Conservation (phyloP, 1,139 yeast genomes). For the Yamadazyma diddensiae region DNA sequence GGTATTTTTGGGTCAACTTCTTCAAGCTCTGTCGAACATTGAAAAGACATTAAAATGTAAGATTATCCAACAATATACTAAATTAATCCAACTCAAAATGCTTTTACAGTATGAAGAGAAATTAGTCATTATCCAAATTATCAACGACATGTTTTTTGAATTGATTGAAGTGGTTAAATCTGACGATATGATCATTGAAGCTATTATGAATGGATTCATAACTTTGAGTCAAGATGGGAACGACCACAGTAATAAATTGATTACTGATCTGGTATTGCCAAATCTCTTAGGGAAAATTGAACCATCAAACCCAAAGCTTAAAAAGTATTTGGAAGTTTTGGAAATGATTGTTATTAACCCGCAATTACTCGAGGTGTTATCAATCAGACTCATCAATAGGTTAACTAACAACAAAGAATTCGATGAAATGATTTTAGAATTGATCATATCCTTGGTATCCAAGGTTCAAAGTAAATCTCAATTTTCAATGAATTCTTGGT, state of each 20-base stretch:
- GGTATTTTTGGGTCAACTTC: constrained; percentile 60
- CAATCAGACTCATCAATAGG: constrained; percentile 47
- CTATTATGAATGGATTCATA: constrained; percentile 51
- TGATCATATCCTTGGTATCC: constrained; percentile 21
- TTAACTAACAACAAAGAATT: constrained; percentile 16
- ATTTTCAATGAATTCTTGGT: constrained; percentile 45
- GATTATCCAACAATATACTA: constrained; percentile 62
- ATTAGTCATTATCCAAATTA: constrained; percentile 60
- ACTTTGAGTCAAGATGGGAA: constrained; percentile 36
- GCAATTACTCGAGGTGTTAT: constrained; percentile 47
- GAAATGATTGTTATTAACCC: constrained; percentile 43
- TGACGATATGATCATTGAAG: constrained; percentile 31
- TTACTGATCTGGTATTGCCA: constrained; percentile 62
- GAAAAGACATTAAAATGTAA: constrained; percentile 69
- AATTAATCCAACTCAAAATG: constrained; percentile 43
- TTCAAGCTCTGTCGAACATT: constrained; percentile 61
- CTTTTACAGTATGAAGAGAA: constrained; percentile 55
- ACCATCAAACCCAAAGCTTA: constrained; percentile 15
- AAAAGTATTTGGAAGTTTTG: constrained; percentile 42
- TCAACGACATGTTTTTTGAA: constrained; percentile 53
- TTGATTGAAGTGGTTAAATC: constrained; percentile 39
- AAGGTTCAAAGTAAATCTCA: constrained; percentile 22
- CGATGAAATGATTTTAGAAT: constrained; percentile 20
- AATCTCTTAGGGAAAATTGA: constrained; percentile 52
- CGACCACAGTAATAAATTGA: constrained; percentile 31